A percentile compares a stretch with the other conserved stretches of the same genome.
Evolutionary conservation across 1,284 basidiomycete species (phyloP).

Genomic region (Lentinus polychrous): DNA sequence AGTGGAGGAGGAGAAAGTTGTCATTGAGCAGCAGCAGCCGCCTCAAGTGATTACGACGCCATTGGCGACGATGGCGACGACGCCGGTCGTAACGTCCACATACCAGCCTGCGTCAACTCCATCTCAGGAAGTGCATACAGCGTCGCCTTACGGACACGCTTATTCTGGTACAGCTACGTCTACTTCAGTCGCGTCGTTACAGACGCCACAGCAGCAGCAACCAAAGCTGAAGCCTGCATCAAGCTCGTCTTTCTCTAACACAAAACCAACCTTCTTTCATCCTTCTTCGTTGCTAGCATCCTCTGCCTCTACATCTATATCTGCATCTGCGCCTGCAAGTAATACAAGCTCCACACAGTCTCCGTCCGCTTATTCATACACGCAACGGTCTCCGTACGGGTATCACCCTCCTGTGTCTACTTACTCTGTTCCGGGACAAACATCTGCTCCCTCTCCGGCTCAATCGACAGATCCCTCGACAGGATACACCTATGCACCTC

Average conservation of each 20-base stretch:
- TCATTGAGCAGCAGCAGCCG: slow-evolving; percentile 11
- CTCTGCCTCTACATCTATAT: no score
- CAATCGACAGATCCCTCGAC: no score
- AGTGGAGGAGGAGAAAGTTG: slow-evolving; percentile 45
- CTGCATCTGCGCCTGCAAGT: background rate
- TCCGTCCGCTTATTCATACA: no score
- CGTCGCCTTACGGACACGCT: no score
- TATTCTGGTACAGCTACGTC: no score
- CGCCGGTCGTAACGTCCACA: background rate
- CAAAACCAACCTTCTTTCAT: background rate
- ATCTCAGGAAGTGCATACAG: no score
- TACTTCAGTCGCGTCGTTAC: no score
- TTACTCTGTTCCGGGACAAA: background rate
- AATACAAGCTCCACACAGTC: no score
- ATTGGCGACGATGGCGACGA: no score
- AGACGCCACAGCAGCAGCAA: no score
- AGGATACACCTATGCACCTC: slow-evolving; percentile 16
- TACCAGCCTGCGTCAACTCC: background rate
- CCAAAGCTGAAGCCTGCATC: no score
- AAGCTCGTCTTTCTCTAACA: slow-evolving; percentile 5
- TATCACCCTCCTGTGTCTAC: background rate
- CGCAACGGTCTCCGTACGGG: background rate
- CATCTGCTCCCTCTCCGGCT: background rate
- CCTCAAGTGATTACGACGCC: background rate
- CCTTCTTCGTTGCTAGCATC: background rate